Evolutionary conservation across 2,329 filamentous ascomycete genomes (phyloP), one percentile per base, ranked within the genome.

Genomic region (Karstenula rhodostoma): DNA sequence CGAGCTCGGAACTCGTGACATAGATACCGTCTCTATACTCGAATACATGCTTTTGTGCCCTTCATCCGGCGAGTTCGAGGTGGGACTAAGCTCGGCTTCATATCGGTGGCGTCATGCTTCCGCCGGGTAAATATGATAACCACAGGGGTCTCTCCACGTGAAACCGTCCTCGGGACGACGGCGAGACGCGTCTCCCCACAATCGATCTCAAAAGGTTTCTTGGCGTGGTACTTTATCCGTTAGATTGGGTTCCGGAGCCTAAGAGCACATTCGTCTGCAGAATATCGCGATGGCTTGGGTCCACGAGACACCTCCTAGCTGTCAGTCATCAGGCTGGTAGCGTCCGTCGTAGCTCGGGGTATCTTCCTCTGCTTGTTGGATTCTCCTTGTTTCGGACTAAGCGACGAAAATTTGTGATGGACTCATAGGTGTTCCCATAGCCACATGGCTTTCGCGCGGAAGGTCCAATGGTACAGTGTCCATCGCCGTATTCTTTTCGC

Each of bases 41-140:
- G 13, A 8, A 13, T 12, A 32, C 32, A 40, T 25, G 22, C 17
- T 27, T 17, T 22, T 19, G 17, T 49, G 54, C 68, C 67, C 48
- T 71, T 67, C 57, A 62, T 59, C 68, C 68, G 63, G 64, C 23
- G n/a, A 46, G 57, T 57, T 42, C 53, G 44, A 59, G 33, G 57
- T 47, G 48, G 52, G 44, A 40, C 51, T 27, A 44, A 43, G 48
- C 49, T 59, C 42, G 51, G 44, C 27, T 62, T 42, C 43, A 65
- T 63, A 68, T 65, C 49, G 44, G 43, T 33, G 25, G 56, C 37
- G 51, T 40, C 22, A 46, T 55, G 62, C 56, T 66, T 57, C 70
- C 70, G 63, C 66, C 69, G 70, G 70, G 57, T 73, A 73, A 73
- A 62, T 58, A 27, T 22, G 43, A 32, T 5, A 9, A 52, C 27